Evolutionary conservation across 2,329 filamentous ascomycete species (phyloP), one percentile per base, ranked within the genome.

Genomic region (Curvularia hawaiiensis): DNA sequence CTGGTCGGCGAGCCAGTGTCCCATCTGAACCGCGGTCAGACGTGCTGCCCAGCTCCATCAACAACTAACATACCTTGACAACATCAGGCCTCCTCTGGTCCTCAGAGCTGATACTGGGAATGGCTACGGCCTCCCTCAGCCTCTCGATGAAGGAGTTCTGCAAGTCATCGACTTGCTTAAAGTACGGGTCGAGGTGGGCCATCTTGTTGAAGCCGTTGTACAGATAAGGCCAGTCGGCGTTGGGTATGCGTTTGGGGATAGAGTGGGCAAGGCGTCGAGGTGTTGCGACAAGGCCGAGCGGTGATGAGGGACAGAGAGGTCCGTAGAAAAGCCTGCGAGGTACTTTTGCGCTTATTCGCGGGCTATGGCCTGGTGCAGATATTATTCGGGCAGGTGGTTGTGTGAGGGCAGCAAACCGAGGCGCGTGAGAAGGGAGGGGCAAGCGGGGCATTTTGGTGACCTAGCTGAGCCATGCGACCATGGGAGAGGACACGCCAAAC

Each of bases 91-190:
- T 88, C 73, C 91, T 89, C 67, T 90, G 89, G 73, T 95, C 92
- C 62, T 97, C 93, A 47, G 94, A 91, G 33, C 94, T 98, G 75
- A 99, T 85, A 62, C 95, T 99, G 20, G 95, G 95, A 71, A 99
- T 99, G 51, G 93, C 94, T 59, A 99, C 95, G 53, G 95, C 95
- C 79, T 93, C 88, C 73, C 91, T 86, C 59, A 99, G 87, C 68
- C 94, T 89, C 70, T 96, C 90, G 78, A 97, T 96, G 80, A 97
- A 97, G 74, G 86, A 83, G 66, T 88, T 85, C 50, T 92, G 85
- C 71, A 93, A 83, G 75, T 80, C 80, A 79, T 97, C 92, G 70
- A 97, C 92, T 85, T 97, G 88, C 80, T 91, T 88, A 84, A 97
- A 98, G 83, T 90, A 98, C 63, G 88, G 84, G 78, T 97, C 91